phyloP scores from a whole-genome alignment of 345 rosid species.

The Euclidium syriacum region DNA sequence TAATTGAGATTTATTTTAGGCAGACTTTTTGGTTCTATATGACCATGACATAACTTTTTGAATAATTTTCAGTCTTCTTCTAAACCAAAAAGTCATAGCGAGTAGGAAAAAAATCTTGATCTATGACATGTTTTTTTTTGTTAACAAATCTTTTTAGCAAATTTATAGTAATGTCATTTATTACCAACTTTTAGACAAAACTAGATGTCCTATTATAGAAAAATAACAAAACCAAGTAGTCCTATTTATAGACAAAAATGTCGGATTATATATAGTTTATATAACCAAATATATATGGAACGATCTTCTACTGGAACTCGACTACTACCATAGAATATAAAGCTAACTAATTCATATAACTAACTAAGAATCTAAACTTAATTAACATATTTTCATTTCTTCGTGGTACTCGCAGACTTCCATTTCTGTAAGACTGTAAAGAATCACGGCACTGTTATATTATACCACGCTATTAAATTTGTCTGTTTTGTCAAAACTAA shows the following conservation, averaged over 20 bases:
- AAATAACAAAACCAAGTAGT: not conserved
- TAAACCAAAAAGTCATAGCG: constrained; percentile 9
- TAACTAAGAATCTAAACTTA: not conserved
- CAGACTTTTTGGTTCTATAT: constrained; percentile 4
- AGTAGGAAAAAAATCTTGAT: not conserved
- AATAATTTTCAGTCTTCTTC: not conserved
- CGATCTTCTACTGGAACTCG: not conserved
- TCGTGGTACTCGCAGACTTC: no score
- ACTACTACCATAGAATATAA: not conserved
- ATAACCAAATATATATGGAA: not conserved
- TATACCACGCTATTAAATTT: no score
- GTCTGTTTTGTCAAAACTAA: no score
- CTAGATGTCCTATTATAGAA: not conserved
- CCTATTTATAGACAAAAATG: not conserved
- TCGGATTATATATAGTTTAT: not conserved
- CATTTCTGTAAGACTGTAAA: no score
- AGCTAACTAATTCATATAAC: not conserved
- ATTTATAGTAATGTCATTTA: not conserved
- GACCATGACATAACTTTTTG: constrained; percentile 3
- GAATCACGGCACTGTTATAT: no score
- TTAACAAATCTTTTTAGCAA: not conserved
- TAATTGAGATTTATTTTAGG: not conserved
- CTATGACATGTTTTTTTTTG: not conserved
- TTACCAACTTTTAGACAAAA: not conserved
- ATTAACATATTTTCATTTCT: not conserved